Conservation (phyloP, 305 asterid species). For the Fraxinus floribunda region DNA sequence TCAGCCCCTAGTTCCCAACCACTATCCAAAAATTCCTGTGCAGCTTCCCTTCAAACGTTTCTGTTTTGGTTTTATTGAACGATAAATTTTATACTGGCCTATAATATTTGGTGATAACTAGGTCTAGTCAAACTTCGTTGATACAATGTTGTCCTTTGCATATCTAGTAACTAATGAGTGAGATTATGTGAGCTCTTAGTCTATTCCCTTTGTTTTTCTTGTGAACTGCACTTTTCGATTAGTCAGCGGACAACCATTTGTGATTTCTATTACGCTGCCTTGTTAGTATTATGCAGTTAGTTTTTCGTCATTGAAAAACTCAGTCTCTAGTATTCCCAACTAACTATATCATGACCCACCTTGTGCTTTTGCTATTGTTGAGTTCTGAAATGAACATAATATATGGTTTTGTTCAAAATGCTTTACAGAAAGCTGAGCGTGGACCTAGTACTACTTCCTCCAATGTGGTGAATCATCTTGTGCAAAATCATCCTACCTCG, state of each 20-base stretch:
- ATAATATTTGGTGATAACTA: background rate
- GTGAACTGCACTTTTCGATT: background rate
- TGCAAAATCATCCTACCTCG: conserved; percentile 22
- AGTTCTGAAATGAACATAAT: background rate
- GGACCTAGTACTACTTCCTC: conserved; percentile 20
- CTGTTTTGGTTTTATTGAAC: background rate
- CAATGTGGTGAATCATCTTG: conserved; percentile 22
- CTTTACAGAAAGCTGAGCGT: conserved; percentile 31
- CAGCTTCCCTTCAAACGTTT: background rate
- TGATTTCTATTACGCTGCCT: background rate
- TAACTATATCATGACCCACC: background rate
- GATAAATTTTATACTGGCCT: background rate
- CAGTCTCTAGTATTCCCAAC: background rate
- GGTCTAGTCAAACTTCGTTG: background rate
- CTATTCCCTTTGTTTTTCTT: background rate
- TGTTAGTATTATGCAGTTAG: background rate
- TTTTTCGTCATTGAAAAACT: background rate
- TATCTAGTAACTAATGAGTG: background rate
- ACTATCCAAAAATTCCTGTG: conserved; percentile 26
- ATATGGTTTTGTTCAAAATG: conserved; percentile 9
- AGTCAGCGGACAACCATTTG: background rate
- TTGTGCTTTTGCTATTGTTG: background rate
- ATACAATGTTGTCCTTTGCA: background rate
- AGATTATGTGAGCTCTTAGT: background rate
- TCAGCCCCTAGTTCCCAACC: conserved; percentile 30